These are phyloP conservation scores for Diaporthe citriasiana DNA, from an alignment of 2,329 filamentous ascomycete species.

Conservation along the genomic window DNA sequence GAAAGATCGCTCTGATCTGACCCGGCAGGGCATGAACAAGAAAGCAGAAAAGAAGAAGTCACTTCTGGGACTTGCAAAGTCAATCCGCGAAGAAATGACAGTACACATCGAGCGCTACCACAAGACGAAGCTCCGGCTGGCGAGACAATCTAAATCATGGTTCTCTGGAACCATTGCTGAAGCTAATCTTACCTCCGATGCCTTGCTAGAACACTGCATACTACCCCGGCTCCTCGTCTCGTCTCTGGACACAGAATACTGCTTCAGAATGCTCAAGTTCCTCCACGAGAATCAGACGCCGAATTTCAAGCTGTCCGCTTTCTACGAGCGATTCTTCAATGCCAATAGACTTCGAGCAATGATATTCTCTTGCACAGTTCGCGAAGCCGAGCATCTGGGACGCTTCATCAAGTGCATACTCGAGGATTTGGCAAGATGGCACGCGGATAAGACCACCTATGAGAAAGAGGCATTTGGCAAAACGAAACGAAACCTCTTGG, in stretches of 20 bases:
- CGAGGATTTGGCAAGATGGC: constrained; percentile 86
- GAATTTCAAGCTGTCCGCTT: constrained; percentile 86
- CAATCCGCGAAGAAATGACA: constrained; percentile 80
- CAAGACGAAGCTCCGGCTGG: constrained; percentile 77
- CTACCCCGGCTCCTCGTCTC: constrained; percentile 90
- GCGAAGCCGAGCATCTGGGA: constrained; percentile 93
- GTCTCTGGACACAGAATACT: constrained; percentile 88
- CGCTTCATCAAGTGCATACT: constrained; percentile 89
- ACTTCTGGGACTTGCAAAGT: constrained; percentile 77
- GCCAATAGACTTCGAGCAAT: constrained; percentile 84
- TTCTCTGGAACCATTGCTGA: constrained; percentile 78
- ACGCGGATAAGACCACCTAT: constrained; percentile 80
- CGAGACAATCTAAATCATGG: constrained; percentile 83
- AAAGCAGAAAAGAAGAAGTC: constrained; percentile 80
- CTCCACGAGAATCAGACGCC: constrained; percentile 87
- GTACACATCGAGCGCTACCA: constrained; percentile 76
- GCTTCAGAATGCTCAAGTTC: constrained; percentile 87
- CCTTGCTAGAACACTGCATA: constrained; percentile 90
- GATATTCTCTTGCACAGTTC: constrained; percentile 90
- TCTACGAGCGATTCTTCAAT: constrained; percentile 88
- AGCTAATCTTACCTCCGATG: constrained; percentile 77
- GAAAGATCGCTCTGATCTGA: constrained; percentile 81
- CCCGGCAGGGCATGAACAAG: constrained; percentile 73
- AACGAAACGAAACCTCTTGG: constrained; percentile 69
- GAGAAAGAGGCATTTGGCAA: constrained; percentile 84